These are phyloP conservation scores for Dendrocalamus latiflorus DNA, from an alignment of 202 grass and related monocot genomes.

Conservation along the genomic window DNA sequence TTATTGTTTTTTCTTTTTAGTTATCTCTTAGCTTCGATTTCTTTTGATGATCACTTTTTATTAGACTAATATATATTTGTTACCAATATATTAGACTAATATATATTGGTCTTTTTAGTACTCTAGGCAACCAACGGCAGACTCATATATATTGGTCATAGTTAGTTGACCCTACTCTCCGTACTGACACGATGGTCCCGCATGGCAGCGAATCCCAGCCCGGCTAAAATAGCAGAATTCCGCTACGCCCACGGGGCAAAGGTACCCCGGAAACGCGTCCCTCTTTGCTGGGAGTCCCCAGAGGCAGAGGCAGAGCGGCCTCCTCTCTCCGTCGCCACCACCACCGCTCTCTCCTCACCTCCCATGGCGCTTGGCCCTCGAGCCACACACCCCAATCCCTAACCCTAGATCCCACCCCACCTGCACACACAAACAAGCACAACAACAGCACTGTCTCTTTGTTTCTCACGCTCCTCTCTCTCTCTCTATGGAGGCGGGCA, in stretches of 20 bases:
- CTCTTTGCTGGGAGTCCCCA: background rate
- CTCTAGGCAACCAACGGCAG: background rate
- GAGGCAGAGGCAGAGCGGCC: background rate
- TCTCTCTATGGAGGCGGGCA: conserved; percentile 36
- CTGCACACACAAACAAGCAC: background rate
- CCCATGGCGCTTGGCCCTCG: conserved; percentile 8
- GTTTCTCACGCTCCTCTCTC: conserved; percentile 16
- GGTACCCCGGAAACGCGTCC: background rate
- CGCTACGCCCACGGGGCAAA: background rate
- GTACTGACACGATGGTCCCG: background rate
- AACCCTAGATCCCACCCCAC: conserved; percentile 16
- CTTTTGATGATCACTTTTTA: too few relatives aligned
- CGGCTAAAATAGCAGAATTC: too few relatives aligned
- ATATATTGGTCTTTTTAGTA: background rate
- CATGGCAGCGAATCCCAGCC: background rate
- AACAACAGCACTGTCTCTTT: background rate
- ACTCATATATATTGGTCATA: background rate
- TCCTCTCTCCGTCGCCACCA: background rate
- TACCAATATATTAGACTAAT: too few relatives aligned
- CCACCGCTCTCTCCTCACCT: background rate
- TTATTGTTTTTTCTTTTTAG: too few relatives aligned
- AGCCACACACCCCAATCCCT: background rate
- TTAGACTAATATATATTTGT: too few relatives aligned
- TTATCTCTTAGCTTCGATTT: too few relatives aligned
- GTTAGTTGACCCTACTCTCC: background rate